Base-by-base conservation (phyloP, 768 basidiomycete genomes). In the Leucosporidium yakuticum region DNA sequence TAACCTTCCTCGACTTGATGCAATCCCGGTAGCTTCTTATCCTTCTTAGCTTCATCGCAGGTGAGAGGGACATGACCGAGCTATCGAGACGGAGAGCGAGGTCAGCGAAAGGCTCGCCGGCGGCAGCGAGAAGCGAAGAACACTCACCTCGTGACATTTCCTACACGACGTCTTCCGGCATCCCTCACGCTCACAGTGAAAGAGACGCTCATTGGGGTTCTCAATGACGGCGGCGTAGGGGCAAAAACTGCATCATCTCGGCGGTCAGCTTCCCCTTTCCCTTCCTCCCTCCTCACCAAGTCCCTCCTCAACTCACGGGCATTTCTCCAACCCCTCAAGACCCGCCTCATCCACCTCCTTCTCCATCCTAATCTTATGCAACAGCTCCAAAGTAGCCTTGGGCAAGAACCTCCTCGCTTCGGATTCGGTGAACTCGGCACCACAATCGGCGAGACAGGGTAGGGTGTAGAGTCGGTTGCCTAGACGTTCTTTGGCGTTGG, bases 41-140 rank as follows among this genome's bases (percentile, higher is more conserved):
- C 79, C 12, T 70, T 65, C 27, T 76, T 75, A 48, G 39, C 39
- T 15, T 44, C 39, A 8, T 44, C 39, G 70, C 80, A 81, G 0
- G 76, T 78, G 63, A 74, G 78, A 1, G 80, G 80, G 4, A 81
- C 69, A 63, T 81, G 80, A 59, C 79, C 77, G 65, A 76, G 53
- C 71, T 73, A 50, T 44, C 14, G 34, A 44, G 49, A 0, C 11
- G 27, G 1, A 19, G 12, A 27, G 39, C 19, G 14, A 20, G 14
- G 39, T 44, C 39, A 44, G 39, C 39, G n/a, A n/a, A n/a, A n/a
- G n/a, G n/a, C 14, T 29, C 21, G 20, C 5, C 9, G n/a, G 6
- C 1, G 19, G 20, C 2, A 17, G 48, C 39, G 39, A 44, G 39
- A 15, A 12, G 1, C 15, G 11, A 8, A 4, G 27, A 12, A 44